Conservation (phyloP, 2,329 filamentous ascomycete genomes). For the Cercospora citrullina region DNA sequence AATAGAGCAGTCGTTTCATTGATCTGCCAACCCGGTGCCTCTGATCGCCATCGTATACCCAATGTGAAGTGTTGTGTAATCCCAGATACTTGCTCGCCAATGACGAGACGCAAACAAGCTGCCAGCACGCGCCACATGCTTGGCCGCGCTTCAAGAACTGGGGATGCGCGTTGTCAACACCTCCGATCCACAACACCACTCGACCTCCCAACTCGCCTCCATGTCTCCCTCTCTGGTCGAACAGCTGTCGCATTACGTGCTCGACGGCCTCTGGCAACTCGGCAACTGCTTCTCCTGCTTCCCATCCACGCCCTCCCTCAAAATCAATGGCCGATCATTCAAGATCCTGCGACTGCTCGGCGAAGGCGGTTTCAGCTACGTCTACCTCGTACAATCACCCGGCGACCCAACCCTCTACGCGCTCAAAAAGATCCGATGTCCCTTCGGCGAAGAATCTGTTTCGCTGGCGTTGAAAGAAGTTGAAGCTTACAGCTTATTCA, state of each 20-base stretch:
- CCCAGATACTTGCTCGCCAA: neutral
- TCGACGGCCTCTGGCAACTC: slow-evolving; percentile 87
- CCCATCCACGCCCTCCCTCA: slow-evolving; percentile 86
- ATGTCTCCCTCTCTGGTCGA: slow-evolving; percentile 36
- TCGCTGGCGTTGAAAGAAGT: slow-evolving; percentile 94
- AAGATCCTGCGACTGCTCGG: slow-evolving; percentile 92
- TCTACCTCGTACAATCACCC: slow-evolving; percentile 96
- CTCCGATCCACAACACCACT: neutral
- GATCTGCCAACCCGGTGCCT: neutral
- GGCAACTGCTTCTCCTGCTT: slow-evolving; percentile 97
- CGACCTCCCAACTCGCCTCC: neutral
- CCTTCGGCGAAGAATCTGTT: slow-evolving; percentile 95
- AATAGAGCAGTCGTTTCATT: slow-evolving; percentile 2
- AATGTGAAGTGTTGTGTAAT: neutral
- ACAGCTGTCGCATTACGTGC: slow-evolving; percentile 60
- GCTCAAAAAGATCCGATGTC: slow-evolving; percentile 98
- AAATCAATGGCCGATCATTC: slow-evolving; percentile 92
- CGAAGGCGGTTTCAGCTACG: slow-evolving; percentile 98
- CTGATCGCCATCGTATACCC: neutral
- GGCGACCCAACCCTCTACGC: slow-evolving; percentile 81
- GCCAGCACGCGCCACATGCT: neutral
- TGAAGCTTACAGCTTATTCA: slow-evolving; percentile 91
- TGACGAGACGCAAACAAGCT: neutral
- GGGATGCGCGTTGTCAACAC: neutral
- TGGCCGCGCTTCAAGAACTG: neutral